Conservation (phyloP, 208 protist species). For the Paratrypanosoma confusum region DNA sequence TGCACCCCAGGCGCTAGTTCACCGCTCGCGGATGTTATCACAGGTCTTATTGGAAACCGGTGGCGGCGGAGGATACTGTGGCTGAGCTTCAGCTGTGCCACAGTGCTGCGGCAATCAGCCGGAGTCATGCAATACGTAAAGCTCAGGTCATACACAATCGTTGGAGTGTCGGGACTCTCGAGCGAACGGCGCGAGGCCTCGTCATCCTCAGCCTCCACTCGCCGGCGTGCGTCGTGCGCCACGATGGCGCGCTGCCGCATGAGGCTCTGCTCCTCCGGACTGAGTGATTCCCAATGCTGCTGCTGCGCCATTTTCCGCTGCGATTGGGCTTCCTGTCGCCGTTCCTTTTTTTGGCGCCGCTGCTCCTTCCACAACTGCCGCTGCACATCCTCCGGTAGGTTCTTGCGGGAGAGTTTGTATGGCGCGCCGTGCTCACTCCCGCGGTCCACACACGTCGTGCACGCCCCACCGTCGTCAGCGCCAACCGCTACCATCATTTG, state of each 20-base stretch:
- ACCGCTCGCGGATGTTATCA: conserved; percentile 48
- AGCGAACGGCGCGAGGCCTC: conserved; percentile 21
- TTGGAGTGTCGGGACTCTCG: conserved; percentile 24
- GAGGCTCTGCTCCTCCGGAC: conserved; percentile 26
- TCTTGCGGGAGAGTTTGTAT: no score
- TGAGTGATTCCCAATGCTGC: conserved; percentile 42
- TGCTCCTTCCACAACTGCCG: conserved; percentile 46
- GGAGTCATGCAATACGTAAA: conserved; percentile 80
- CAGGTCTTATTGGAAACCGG: conserved; percentile 60
- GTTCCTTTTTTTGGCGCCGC: conserved; percentile 31
- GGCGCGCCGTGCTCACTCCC: no score
- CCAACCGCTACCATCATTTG: no score
- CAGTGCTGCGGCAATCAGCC: conserved; percentile 64
- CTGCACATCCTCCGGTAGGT: conserved; percentile 43
- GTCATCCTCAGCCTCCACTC: conserved; percentile 13
- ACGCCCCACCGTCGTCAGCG: no score
- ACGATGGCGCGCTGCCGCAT: conserved; percentile 22
- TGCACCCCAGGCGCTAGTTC: conserved; percentile 15
- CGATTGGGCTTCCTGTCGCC: conserved; percentile 15
- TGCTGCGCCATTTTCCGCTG: conserved; percentile 20
- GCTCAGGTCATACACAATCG: conserved; percentile 77
- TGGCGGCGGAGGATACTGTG: conserved; percentile 64
- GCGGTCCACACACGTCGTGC: no score
- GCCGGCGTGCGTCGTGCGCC: conserved; percentile 39
- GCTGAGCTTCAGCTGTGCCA: conserved; percentile 75